These are phyloP conservation scores for Zygosaccharomyces pseudorouxii DNA, from an alignment of 805 yeast species.

Conservation along the genomic window DNA sequence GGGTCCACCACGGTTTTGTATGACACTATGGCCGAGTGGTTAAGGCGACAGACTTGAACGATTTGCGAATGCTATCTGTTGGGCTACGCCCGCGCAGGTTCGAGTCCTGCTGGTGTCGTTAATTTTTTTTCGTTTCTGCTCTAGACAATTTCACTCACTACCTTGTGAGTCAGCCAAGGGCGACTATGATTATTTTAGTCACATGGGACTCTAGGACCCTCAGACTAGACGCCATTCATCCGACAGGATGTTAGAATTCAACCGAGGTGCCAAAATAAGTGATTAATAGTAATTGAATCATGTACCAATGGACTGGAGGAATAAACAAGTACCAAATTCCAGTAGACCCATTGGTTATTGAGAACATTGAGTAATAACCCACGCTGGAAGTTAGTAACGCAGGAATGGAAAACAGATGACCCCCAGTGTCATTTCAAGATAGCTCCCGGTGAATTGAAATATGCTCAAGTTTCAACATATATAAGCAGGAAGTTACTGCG, in stretches of 20 bases:
- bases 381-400: neutral
- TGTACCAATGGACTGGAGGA: neutral
- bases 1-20: neutral
- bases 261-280: neutral
- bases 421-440: neutral
- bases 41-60: slow-evolving; percentile 43
- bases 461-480: neutral
- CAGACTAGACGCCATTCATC: slow-evolving; percentile 9
- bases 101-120: slow-evolving; percentile 43
- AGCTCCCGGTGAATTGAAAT: neutral
- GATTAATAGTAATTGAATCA: no score
- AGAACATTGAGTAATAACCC: no score
- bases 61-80: slow-evolving; percentile 25
- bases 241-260: slow-evolving; percentile 5
- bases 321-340: no score
- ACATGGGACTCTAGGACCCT: neutral
- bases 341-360: no score
- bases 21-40: slow-evolving; percentile 44
- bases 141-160: neutral
- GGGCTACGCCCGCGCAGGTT: slow-evolving; percentile 44
- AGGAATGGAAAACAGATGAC: neutral
- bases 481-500: neutral
- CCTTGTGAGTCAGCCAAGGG: neutral
- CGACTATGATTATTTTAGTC: neutral
- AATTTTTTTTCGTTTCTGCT: slow-evolving; percentile 9